phyloP scores from a whole-genome alignment of 176 grass and related monocot genomes.

The Sorghum bicolor region DNA sequence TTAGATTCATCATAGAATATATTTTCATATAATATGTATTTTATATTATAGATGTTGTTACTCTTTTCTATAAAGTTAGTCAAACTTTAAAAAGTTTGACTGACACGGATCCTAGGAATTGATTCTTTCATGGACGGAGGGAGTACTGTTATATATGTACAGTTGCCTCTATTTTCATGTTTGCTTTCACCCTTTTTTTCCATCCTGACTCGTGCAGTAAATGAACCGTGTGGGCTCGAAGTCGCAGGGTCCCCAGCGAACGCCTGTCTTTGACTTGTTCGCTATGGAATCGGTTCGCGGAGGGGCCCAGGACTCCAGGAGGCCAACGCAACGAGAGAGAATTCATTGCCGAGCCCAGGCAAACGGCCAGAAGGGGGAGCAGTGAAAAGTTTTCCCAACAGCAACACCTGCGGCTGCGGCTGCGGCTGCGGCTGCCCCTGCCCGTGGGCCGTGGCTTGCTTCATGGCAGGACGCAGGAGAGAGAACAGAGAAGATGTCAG shows the following conservation, averaged over 20 bases:
- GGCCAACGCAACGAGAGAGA: background rate
- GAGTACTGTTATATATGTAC: no score
- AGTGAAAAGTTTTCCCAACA: slow-evolving; percentile 42
- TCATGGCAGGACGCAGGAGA: slow-evolving; percentile 10
- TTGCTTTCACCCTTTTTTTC: no score
- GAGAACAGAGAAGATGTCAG: slow-evolving; percentile 25
- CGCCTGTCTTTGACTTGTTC: slow-evolving; percentile 39
- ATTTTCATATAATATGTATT: no score
- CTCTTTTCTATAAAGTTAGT: no score
- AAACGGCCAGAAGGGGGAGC: slow-evolving; percentile 1
- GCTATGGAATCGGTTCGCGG: background rate
- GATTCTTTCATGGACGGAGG: no score
- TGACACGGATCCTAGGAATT: no score
- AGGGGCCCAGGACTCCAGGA: background rate
- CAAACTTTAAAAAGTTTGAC: no score
- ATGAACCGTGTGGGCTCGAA: background rate
- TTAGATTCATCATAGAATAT: no score
- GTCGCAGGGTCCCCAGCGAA: background rate
- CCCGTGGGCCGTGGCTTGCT: slow-evolving; percentile 4
- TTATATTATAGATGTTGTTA: no score
- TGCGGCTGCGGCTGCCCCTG: background rate
- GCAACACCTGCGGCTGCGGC: slow-evolving; percentile 23
- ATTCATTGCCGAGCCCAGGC: slow-evolving; percentile 43
- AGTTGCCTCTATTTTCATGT: no score
- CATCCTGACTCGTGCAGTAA: no score